Evolutionary conservation across 23 red algal species (phyloP), one percentile per base, ranked within the genome.

Genomic region (Gracilaria gracilis): DNA sequence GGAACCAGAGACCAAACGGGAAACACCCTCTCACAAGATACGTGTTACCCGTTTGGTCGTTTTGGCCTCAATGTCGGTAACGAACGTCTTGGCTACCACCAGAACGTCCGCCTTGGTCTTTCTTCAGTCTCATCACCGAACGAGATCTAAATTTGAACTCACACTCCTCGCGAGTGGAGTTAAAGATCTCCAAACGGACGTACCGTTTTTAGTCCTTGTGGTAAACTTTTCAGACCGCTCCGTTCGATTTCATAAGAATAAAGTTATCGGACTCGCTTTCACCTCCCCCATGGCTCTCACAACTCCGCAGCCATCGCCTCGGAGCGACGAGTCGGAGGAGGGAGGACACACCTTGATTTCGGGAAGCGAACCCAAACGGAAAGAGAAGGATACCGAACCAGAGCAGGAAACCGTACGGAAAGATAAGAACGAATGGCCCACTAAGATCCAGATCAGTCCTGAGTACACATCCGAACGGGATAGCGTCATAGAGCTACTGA

Each of bases 161-260:
- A 67, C 81, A 24, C 81, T 84, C 3, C 55, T 84, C 27, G 58
- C 81, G 27, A 64, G 69, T 64, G 81, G 57, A 19, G 58, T 84
- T 29, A 84, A 70, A 59, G 81, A 70, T 25, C 29, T 84, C 9
- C 55, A n/a, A 3, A 20, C 81, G 19, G 54, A 84, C 59, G 37
- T 39, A 27, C 81, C 81, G 17, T 84, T 84, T 40, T 65, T 24
- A 29, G 81, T 84, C 20, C 4, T 20, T 8, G 61, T 84, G 8
- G 40, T 11, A 23, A 84, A 70, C 81, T 69, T 84, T 12, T 1
- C 0, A 14, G 57, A 84, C 38, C 54, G 61, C 17, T 16, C 81
- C 19, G 59, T 69, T 21, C 81, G 39, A 17, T 1, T 84, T 11
- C 58, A 36, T 28, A 84, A 84, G 37, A 29, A 38, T 39, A 66